Conservation (phyloP, 2,329 filamentous ascomycete genomes). For the Neonectria hederae region DNA sequence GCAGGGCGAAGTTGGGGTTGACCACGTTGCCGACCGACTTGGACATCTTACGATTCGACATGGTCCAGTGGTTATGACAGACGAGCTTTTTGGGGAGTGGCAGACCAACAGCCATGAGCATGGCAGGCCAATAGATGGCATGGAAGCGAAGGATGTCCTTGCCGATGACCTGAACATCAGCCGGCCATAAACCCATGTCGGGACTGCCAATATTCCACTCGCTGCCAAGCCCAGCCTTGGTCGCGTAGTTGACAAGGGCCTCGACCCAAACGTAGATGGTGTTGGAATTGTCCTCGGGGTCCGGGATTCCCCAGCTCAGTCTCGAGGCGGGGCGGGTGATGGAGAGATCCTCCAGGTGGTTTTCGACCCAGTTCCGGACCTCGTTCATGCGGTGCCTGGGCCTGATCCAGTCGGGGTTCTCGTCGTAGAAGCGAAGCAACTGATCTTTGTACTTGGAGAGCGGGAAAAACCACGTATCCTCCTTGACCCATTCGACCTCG, state of each 20-base stretch:
- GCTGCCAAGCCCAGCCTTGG: constrained; percentile 77
- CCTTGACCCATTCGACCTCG: constrained; percentile 93
- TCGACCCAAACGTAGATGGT: constrained; percentile 99
- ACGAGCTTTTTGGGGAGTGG: constrained; percentile 82
- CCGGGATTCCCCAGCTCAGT: constrained; percentile 86
- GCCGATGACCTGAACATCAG: constrained; percentile 90
- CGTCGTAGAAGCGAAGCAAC: constrained; percentile 80
- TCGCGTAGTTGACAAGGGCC: constrained; percentile 93
- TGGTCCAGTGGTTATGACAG: constrained; percentile 94
- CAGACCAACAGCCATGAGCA: constrained; percentile 87
- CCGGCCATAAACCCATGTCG: constrained; percentile 79
- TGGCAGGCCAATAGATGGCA: constrained; percentile 97
- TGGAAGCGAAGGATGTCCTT: constrained; percentile 98
- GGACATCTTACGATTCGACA: constrained; percentile 93
- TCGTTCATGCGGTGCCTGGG: constrained; percentile 79
- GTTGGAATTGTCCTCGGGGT: constrained; percentile 84
- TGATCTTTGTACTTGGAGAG: constrained; percentile 83
- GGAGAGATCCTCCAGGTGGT: constrained; percentile 86
- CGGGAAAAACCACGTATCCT: constrained; percentile 94
- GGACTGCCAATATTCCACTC: constrained; percentile 72
- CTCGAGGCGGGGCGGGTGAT: constrained; percentile 84
- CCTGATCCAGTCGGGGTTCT: constrained; percentile 80
- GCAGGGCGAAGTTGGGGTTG: constrained; percentile 89
- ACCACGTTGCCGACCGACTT: constrained; percentile 96
- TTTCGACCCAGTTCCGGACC: constrained; percentile 78